Conservation (phyloP, 352 stramenopile genomes). For the Globisporangium solare region DNA sequence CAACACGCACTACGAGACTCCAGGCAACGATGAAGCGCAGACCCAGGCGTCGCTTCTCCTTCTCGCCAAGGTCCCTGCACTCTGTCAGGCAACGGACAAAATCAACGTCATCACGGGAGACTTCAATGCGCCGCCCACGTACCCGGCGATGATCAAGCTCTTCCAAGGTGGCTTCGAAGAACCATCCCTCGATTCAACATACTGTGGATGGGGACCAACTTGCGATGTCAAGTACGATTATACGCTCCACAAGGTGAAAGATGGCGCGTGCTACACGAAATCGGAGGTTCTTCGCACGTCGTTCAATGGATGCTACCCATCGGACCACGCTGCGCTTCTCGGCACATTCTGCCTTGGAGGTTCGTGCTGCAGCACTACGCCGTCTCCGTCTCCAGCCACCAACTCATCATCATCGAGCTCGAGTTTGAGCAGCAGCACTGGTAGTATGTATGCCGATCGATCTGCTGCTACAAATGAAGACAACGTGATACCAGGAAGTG, state of each 20-base stretch:
- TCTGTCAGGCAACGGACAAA: constrained; percentile 58
- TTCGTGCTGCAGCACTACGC: constrained; percentile 41
- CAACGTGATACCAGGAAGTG: constrained; percentile 10
- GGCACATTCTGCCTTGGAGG: constrained; percentile 52
- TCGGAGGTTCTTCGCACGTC: constrained; percentile 52
- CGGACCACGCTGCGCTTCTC: constrained; percentile 64
- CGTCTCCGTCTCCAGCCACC: constrained; percentile 4
- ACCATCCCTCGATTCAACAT: constrained; percentile 41
- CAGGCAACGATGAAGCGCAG: constrained; percentile 67
- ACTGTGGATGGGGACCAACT: constrained; percentile 45
- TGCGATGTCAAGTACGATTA: constrained; percentile 78
- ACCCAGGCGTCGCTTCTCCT: constrained; percentile 63
- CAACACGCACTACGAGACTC: constrained; percentile 84
- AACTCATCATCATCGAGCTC: constrained; percentile 3
- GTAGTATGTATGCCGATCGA: neutral
- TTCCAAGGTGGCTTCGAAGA: constrained; percentile 41
- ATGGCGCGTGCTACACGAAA: constrained; percentile 43
- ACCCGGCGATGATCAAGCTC: constrained; percentile 55
- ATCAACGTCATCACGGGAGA: constrained; percentile 61
- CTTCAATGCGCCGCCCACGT: constrained; percentile 61
- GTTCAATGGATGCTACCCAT: constrained; percentile 70
- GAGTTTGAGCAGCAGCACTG: neutral
- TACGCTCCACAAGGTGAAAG: constrained; percentile 32
- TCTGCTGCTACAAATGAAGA: constrained; percentile 11
- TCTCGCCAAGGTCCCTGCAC: constrained; percentile 31